Evolutionary conservation across 2,329 filamentous ascomycete species (phyloP), one percentile per base, ranked within the genome.

Genomic region (Exophiala dermatitidis): DNA sequence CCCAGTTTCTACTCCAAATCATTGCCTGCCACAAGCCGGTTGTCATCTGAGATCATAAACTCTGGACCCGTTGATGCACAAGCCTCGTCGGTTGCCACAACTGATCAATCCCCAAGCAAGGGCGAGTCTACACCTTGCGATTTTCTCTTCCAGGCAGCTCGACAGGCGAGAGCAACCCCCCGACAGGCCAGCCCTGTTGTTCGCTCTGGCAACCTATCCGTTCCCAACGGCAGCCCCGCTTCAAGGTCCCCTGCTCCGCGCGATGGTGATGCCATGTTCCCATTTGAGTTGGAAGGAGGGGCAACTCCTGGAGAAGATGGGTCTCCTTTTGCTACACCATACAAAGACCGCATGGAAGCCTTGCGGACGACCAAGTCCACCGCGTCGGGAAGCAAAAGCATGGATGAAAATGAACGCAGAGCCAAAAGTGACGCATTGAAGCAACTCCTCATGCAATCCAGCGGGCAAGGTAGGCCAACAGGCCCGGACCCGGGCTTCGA

Each of bases 1-100:
- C 93, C 93, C 7, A 94, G 86, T 65, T 95, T 96, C 68, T 81
- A 86, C 57, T 85, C 86, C 30, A 90, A 86, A 64, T 83, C 88
- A 0, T 77, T 87, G 8, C 83, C 84, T 2, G 84, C 86, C 53
- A 84, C 83, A 2, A 57, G 75, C 67, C 57, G 33, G 10, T 30
- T 54, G 28, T 50, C 49, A 33, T 48, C 33, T 30, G 52, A 69
- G 67, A 41, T 60, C 78, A 4, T 63, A 69, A 55, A 62, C 71
- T 52, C 74, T 69, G 73, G 47, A 45, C 48, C 33, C 46, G 72
- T 68, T 47, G 62, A 55, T 57, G 66, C 52, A 67, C 70, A 60
- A 71, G 52, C 32, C 47, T 52, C 42, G 26, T 48, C 52, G 4
- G 33, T 65, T 33, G 58, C 65, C 12, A 59, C 67, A 3, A 58